Conservation (phyloP, 2,329 filamentous ascomycete species). For the Emergomyces pasteurianus region DNA sequence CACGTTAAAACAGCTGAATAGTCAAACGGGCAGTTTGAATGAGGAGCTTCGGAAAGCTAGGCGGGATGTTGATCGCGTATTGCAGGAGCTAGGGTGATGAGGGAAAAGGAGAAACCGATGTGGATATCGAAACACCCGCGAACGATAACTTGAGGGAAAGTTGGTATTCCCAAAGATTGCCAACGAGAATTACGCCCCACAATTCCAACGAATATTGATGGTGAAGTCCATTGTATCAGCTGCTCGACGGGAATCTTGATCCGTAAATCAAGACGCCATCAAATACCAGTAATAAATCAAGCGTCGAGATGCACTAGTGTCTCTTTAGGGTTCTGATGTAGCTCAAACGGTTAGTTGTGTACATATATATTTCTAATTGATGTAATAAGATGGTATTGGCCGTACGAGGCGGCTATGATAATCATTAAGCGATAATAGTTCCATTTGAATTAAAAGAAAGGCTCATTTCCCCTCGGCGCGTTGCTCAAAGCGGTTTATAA, state of each 20-base stretch:
- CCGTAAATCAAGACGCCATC: not conserved
- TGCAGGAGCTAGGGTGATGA: conserved; percentile 28
- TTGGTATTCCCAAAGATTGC: not conserved
- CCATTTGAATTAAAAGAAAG: not conserved
- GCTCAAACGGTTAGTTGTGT: not conserved
- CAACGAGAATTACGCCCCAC: not conserved
- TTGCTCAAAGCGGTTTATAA: not conserved
- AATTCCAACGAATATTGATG: not conserved
- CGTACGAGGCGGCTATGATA: not conserved
- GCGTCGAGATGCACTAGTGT: too few relatives aligned
- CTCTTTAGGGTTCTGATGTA: not conserved
- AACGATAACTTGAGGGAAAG: too few relatives aligned
- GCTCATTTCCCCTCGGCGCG: not conserved
- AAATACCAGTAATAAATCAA: not conserved
- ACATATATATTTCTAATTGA: not conserved
- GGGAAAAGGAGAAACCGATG: not conserved
- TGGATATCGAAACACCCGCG: too few relatives aligned
- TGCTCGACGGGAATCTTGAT: not conserved
- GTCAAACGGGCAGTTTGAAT: conserved; percentile 28
- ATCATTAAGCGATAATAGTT: not conserved
- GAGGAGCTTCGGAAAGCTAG: conserved; percentile 39
- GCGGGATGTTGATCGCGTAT: conserved; percentile 32
- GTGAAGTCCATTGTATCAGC: not conserved
- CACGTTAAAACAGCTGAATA: conserved; percentile 39
- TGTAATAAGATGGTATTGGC: not conserved